These are phyloP conservation scores for Ustilago bromivora DNA, from an alignment of 1,284 basidiomycete species.

Conservation along the genomic window DNA sequence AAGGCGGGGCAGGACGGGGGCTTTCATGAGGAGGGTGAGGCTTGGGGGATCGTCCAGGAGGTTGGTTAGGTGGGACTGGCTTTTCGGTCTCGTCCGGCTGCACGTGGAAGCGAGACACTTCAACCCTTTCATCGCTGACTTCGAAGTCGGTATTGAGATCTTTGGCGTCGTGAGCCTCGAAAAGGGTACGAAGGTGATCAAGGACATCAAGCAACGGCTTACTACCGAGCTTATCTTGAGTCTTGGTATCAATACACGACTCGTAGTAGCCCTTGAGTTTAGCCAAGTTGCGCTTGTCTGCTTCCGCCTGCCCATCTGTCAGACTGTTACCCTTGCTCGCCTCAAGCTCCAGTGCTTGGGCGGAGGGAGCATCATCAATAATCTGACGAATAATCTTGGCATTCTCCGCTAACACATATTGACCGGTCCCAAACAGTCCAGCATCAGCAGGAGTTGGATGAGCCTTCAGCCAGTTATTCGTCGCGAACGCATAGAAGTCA, in stretches of 20 bases:
- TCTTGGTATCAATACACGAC: slow-evolving; percentile 82
- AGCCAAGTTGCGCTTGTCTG: slow-evolving; percentile 78
- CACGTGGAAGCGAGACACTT: slow-evolving; percentile 76
- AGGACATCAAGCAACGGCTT: slow-evolving; percentile 71
- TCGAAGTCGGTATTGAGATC: slow-evolving; percentile 70
- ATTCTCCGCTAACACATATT: slow-evolving; percentile 50
- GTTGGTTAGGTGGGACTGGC: slow-evolving; percentile 54
- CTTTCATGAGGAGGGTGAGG: slow-evolving; percentile 52
- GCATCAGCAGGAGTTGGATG: slow-evolving; percentile 71
- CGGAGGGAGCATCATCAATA: slow-evolving; percentile 59
- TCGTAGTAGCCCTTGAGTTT: slow-evolving; percentile 85
- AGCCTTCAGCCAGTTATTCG: slow-evolving; percentile 61
- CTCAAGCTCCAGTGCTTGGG: slow-evolving; percentile 68
- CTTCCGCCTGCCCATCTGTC: slow-evolving; percentile 41
- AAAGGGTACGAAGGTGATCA: slow-evolving; percentile 68
- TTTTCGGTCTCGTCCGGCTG: slow-evolving; percentile 72
- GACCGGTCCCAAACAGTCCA: slow-evolving; percentile 70
- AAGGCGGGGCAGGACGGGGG: slow-evolving; percentile 51
- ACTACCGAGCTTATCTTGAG: slow-evolving; percentile 71
- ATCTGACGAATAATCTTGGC: slow-evolving; percentile 70
- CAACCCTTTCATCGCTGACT: slow-evolving; percentile 72
- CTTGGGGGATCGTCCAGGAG: slow-evolving; percentile 54
- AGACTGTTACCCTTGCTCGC: slow-evolving; percentile 8
- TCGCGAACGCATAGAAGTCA: slow-evolving; percentile 89
- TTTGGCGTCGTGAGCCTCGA: slow-evolving; percentile 28